phyloP scores from a whole-genome alignment of 2,329 filamentous ascomycete genomes.

The Exserohilum turcica region DNA sequence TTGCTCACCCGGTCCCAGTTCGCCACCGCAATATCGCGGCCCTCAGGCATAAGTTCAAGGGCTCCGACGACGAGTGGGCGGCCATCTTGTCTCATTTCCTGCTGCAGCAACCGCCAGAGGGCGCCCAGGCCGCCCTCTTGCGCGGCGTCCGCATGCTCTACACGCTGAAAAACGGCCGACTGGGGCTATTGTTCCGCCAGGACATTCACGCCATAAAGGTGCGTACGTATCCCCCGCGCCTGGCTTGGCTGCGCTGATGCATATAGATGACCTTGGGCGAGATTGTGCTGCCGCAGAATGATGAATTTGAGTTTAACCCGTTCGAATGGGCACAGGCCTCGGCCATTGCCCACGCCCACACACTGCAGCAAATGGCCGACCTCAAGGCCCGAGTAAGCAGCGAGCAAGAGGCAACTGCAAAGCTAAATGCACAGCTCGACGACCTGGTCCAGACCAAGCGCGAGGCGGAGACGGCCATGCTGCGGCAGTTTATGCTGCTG shows the following conservation, averaged over 20 bases:
- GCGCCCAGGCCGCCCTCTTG: slow-evolving; percentile 53
- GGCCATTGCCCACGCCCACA: slow-evolving; percentile 55
- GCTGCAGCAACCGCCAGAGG: slow-evolving; percentile 50
- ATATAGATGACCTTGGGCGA: slow-evolving; percentile 64
- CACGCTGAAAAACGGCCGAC: slow-evolving; percentile 57
- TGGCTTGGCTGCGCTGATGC: background rate
- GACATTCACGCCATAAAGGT: slow-evolving; percentile 69
- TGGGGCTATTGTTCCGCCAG: slow-evolving; percentile 69
- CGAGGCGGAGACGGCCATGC: slow-evolving; percentile 67
- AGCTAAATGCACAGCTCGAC: slow-evolving; percentile 67
- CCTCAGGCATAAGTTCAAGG: slow-evolving; percentile 44
- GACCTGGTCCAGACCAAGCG: slow-evolving; percentile 70
- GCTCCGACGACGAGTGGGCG: slow-evolving; percentile 66
- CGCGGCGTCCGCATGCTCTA: slow-evolving; percentile 64
- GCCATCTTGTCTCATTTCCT: slow-evolving; percentile 63
- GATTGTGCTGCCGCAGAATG: slow-evolving; percentile 62
- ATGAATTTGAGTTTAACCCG: slow-evolving; percentile 65
- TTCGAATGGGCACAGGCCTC: slow-evolving; percentile 73
- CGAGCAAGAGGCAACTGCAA: slow-evolving; percentile 62
- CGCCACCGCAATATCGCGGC: slow-evolving; percentile 39
- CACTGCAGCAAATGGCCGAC: slow-evolving; percentile 52
- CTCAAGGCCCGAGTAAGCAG: slow-evolving; percentile 52
- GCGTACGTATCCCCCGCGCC: slow-evolving; percentile 38
- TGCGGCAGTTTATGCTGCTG: slow-evolving; percentile 72
- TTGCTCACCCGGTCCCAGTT: slow-evolving; percentile 39